Evolutionary conservation across 2,329 filamentous ascomycete genomes (phyloP).

Genomic region (Seiridium unicorne): DNA sequence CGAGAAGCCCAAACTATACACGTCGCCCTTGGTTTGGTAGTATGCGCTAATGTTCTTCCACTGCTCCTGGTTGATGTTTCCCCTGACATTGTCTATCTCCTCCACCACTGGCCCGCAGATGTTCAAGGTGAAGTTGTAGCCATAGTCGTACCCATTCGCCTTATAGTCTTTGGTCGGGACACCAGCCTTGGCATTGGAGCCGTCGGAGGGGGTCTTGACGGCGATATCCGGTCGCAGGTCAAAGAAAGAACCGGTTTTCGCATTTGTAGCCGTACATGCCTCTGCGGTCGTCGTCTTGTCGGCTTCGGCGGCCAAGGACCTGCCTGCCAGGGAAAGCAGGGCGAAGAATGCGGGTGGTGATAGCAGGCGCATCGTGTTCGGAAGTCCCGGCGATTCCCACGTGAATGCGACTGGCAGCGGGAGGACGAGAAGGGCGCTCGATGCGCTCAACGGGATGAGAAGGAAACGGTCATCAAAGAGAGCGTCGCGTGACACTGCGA

Average conservation of each 20-base stretch:
- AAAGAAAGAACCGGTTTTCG: constrained; percentile 57
- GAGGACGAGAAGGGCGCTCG: background rate
- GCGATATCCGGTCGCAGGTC: constrained; percentile 57
- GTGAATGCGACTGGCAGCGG: background rate
- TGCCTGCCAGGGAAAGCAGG: constrained; percentile 33
- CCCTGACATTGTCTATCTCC: constrained; percentile 59
- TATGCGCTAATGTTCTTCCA: constrained; percentile 79
- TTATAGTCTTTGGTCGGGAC: constrained; percentile 52
- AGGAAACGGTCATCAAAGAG: background rate
- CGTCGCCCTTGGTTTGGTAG: constrained; percentile 64
- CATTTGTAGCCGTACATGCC: constrained; percentile 52
- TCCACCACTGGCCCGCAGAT: constrained; percentile 77
- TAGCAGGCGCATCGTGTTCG: constrained; percentile 22
- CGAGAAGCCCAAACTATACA: constrained; percentile 73
- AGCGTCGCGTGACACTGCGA: background rate
- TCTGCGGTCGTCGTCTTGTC: constrained; percentile 40
- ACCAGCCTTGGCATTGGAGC: constrained; percentile 35
- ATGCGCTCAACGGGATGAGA: background rate
- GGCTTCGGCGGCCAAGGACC: constrained; percentile 31
- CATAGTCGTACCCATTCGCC: constrained; percentile 73
- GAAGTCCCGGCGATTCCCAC: background rate
- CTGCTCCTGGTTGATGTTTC: constrained; percentile 52
- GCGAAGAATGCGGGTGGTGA: constrained; percentile 19
- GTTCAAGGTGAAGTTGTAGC: constrained; percentile 80
- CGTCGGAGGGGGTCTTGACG: constrained; percentile 37